phyloP scores from a whole-genome alignment of 495 filamentous ascomycete species.

The Annulohypoxylon moriforme region DNA sequence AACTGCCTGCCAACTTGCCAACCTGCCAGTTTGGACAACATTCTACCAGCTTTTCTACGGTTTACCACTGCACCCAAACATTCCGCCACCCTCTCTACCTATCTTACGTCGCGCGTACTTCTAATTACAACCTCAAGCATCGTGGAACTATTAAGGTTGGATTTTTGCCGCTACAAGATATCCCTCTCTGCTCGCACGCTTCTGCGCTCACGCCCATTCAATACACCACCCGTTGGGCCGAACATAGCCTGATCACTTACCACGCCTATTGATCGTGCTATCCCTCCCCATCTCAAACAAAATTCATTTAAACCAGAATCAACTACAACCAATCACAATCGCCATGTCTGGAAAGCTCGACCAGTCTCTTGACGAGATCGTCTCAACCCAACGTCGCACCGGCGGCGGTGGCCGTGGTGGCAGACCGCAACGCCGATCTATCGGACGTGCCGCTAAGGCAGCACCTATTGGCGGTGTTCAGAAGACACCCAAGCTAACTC shows the following conservation, averaged over 20 bases:
- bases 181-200: constrained; percentile 6
- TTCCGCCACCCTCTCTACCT: constrained; percentile 4
- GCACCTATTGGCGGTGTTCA: constrained; percentile 87
- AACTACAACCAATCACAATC: constrained; percentile 54
- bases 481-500: constrained; percentile 76
- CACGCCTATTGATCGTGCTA: constrained; percentile 24
- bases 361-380: constrained; percentile 94
- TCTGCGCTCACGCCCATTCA: constrained; percentile 24
- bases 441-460: constrained; percentile 63
- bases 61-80: constrained; percentile 8
- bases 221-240: constrained; percentile 19
- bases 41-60: constrained; percentile 2
- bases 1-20: constrained; percentile 32
- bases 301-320: constrained; percentile 27
- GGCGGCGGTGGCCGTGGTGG: constrained; percentile 66
- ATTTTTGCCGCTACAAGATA: constrained; percentile 9
- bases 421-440: constrained; percentile 53
- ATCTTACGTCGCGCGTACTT: not conserved
- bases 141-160: constrained; percentile 12
- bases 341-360: constrained; percentile 94
- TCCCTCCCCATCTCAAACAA: constrained; percentile 33
- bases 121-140: not conserved
- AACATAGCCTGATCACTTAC: constrained; percentile 35
- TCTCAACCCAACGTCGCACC: constrained; percentile 74
- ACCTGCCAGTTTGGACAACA: constrained; percentile 21